A percentile compares a stretch with the other conserved stretches of the same genome.
These are phyloP conservation scores for Emmonsia crescens DNA, from an alignment of 2,329 filamentous ascomycete genomes.

Conservation along the genomic window DNA sequence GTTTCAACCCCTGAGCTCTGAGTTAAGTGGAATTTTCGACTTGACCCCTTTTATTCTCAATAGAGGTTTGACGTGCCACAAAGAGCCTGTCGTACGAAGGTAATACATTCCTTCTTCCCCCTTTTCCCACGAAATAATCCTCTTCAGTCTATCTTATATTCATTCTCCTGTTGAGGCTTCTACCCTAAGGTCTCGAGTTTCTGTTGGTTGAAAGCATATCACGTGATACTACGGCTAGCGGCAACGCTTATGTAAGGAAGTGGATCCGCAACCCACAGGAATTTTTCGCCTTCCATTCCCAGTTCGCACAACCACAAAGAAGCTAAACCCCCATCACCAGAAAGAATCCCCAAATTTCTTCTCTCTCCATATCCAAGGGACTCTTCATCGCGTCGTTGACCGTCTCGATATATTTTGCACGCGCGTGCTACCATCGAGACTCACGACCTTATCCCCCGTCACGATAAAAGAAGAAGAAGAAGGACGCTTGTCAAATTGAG, in stretches of 20 bases:
- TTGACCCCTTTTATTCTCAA: neutral
- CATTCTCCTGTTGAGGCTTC: no score
- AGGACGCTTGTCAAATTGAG: neutral
- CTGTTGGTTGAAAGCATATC: neutral
- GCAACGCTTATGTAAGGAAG: neutral
- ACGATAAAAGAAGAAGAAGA: neutral
- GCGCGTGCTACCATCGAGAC: constrained; percentile 5
- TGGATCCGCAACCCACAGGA: constrained; percentile 10
- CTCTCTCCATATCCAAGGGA: neutral
- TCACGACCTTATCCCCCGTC: neutral
- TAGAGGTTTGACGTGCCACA: neutral
- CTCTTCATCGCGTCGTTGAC: neutral
- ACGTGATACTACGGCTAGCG: neutral
- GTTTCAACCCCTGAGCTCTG: neutral
- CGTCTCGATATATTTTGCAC: constrained; percentile 3
- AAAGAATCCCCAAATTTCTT: constrained; percentile 2
- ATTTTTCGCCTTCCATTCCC: constrained; percentile 14
- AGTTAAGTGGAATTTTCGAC: neutral
- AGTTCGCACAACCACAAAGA: constrained; percentile 11
- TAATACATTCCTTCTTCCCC: neutral
- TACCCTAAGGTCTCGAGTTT: no score
- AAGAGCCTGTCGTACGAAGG: neutral
- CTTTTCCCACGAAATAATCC: neutral
- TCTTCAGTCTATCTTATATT: neutral
- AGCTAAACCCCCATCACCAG: constrained; percentile 1